Conservation (phyloP, 306 rosid species). For the Corylus avellana region DNA sequence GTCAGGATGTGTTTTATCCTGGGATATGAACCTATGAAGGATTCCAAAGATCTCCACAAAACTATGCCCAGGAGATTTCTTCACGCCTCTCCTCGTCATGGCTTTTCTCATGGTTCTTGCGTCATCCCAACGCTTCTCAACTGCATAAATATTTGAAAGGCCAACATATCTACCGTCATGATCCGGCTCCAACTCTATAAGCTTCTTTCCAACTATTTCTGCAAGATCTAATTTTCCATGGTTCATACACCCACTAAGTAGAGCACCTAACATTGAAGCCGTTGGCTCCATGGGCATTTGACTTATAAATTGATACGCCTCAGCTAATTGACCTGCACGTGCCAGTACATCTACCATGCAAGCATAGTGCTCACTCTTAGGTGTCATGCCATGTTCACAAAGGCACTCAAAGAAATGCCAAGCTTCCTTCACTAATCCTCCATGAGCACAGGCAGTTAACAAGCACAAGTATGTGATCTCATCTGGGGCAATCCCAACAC, state of each 20-base stretch:
- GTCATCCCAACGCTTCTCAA: constrained; percentile 68
- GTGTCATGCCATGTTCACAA: constrained; percentile 47
- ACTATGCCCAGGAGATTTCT: constrained; percentile 73
- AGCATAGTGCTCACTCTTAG: constrained; percentile 66
- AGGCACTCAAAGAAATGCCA: constrained; percentile 70
- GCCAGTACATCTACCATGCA: constrained; percentile 80
- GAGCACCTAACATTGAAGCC: constrained; percentile 73
- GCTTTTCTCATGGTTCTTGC: constrained; percentile 65
- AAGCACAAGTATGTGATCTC: constrained; percentile 79
- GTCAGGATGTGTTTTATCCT: constrained; percentile 60
- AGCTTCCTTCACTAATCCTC: constrained; percentile 69
- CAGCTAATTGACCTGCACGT: constrained; percentile 60
- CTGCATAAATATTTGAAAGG: constrained; percentile 65
- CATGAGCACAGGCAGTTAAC: constrained; percentile 78
- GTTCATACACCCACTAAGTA: constrained; percentile 65
- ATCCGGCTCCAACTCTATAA: constrained; percentile 70
- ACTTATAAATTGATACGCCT: constrained; percentile 62
- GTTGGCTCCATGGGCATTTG: constrained; percentile 68
- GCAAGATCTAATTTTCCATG: constrained; percentile 67
- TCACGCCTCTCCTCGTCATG: constrained; percentile 77
- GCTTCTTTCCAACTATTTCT: constrained; percentile 67
- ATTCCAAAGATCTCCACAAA: constrained; percentile 61
- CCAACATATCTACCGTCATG: constrained; percentile 85
- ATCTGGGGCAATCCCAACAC: constrained; percentile 54
- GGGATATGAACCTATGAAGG: constrained; percentile 71